These are phyloP conservation scores for Schizonepeta tenuifolia DNA, from an alignment of 257 asterid species.

Conservation along the genomic window DNA sequence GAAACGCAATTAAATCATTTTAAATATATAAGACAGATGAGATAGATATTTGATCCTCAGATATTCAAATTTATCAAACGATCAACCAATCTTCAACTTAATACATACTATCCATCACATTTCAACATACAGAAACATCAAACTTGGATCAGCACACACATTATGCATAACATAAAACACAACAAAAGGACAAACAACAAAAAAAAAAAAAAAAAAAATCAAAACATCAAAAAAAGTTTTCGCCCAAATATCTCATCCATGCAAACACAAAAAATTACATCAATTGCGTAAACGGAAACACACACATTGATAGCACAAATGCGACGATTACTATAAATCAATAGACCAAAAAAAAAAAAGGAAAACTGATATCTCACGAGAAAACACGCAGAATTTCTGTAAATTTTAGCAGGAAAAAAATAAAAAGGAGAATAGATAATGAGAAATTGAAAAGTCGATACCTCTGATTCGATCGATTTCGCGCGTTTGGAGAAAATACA, in stretches of 20 bases:
- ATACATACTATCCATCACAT: background rate
- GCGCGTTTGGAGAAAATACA: constrained; percentile 18
- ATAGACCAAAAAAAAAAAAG: background rate
- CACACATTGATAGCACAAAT: background rate
- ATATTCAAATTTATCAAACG: constrained; percentile 2
- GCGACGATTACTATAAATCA: background rate
- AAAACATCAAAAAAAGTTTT: constrained; percentile 3
- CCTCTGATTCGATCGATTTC: constrained; percentile 15
- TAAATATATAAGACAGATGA: background rate
- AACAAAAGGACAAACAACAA: no score
- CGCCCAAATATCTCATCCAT: constrained; percentile 19
- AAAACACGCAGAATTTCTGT: background rate
- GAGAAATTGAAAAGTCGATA: background rate
- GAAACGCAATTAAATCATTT: background rate
- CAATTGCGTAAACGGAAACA: background rate
- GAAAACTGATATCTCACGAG: constrained; percentile 2
- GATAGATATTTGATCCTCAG: background rate
- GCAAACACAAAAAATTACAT: background rate
- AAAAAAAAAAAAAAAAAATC: background rate
- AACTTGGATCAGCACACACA: constrained; percentile 10
- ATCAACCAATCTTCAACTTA: background rate
- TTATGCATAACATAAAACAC: constrained; percentile 3
- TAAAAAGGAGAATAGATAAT: background rate
- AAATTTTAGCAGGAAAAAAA: background rate
- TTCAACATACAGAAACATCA: background rate